These are phyloP conservation scores for Yamadazyma aaseri DNA, from an alignment of 1,139 yeast genomes.

Conservation along the genomic window DNA sequence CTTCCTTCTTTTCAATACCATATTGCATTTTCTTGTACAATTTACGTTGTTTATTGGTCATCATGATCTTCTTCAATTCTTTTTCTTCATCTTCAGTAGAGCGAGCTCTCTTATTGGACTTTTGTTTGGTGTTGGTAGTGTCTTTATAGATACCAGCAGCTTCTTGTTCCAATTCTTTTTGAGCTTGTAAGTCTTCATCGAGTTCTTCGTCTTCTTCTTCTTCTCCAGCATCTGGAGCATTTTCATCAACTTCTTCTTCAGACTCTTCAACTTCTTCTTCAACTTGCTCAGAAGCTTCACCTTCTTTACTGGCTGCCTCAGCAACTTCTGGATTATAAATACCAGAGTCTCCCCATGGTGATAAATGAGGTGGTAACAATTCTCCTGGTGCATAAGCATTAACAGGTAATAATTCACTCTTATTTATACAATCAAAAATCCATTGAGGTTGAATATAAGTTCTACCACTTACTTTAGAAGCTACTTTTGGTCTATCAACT, in stretches of 20 bases:
- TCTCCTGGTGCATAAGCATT: slow-evolving; percentile 91
- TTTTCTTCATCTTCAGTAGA: slow-evolving; percentile 69
- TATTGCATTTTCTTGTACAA: slow-evolving; percentile 94
- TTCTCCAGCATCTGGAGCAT: slow-evolving; percentile 39
- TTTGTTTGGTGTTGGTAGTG: slow-evolving; percentile 20
- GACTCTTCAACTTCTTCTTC: slow-evolving; percentile 40
- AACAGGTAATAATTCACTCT: slow-evolving; percentile 70
- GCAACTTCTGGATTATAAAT: slow-evolving; percentile 79
- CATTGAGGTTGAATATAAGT: slow-evolving; percentile 97
- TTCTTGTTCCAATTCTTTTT: slow-evolving; percentile 86
- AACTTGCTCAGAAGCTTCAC: slow-evolving; percentile 23
- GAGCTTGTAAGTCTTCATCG: slow-evolving; percentile 65
- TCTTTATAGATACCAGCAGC: slow-evolving; percentile 70
- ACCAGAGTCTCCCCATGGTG: slow-evolving; percentile 98
- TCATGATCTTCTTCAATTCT: slow-evolving; percentile 91
- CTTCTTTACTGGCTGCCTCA: slow-evolving; percentile 18
- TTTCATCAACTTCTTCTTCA: slow-evolving; percentile 51
- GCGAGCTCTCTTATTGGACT: slow-evolving; percentile 31
- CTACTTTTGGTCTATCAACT: slow-evolving; percentile 83
- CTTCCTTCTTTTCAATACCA: slow-evolving; percentile 82
- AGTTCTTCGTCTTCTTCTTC: slow-evolving; percentile 52
- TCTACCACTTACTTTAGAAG: slow-evolving; percentile 81
- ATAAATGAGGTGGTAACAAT: slow-evolving; percentile 90
- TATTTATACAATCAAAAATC: slow-evolving; percentile 90
- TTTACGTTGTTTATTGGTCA: slow-evolving; percentile 95